Conservation (phyloP, 2,329 filamentous ascomycete species). For the Madurella mycetomatis region DNA sequence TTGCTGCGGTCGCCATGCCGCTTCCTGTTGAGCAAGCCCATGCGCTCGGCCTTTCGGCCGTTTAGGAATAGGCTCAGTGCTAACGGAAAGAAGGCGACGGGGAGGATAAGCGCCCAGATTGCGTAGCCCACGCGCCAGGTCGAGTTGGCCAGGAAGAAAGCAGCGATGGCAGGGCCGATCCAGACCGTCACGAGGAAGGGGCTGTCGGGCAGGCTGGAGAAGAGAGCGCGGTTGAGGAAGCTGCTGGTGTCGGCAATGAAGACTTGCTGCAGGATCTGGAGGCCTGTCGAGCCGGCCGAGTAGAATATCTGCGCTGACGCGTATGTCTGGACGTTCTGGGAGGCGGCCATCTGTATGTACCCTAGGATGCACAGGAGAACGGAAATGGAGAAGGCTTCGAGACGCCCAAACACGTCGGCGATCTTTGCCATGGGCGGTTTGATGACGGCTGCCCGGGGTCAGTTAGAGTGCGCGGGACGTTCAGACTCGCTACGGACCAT, state of each 20-base stretch:
- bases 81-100: constrained; percentile 51
- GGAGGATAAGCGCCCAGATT: constrained; percentile 59
- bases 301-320: constrained; percentile 57
- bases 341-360: constrained; percentile 54
- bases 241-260: constrained; percentile 61
- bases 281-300: constrained; percentile 48
- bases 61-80: constrained; percentile 49
- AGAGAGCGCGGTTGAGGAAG: constrained; percentile 55
- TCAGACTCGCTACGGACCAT: constrained; percentile 39
- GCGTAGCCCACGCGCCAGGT: constrained; percentile 62
- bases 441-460: constrained; percentile 42
- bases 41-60: constrained; percentile 46
- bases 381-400: constrained; percentile 53
- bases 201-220: constrained; percentile 54
- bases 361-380: constrained; percentile 52
- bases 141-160: constrained; percentile 40
- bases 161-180: constrained; percentile 51
- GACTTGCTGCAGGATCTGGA: constrained; percentile 59
- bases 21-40: constrained; percentile 40
- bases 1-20: background rate
- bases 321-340: constrained; percentile 50
- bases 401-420: constrained; percentile 58
- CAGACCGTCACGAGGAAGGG: constrained; percentile 60
- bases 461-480: background rate
- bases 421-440: constrained; percentile 59